Percentiles rank a stretch among this genome's conserved stretches.
phyloP scores from a whole-genome alignment of 2,329 filamentous ascomycete species.

The Colletotrichum magnum region DNA sequence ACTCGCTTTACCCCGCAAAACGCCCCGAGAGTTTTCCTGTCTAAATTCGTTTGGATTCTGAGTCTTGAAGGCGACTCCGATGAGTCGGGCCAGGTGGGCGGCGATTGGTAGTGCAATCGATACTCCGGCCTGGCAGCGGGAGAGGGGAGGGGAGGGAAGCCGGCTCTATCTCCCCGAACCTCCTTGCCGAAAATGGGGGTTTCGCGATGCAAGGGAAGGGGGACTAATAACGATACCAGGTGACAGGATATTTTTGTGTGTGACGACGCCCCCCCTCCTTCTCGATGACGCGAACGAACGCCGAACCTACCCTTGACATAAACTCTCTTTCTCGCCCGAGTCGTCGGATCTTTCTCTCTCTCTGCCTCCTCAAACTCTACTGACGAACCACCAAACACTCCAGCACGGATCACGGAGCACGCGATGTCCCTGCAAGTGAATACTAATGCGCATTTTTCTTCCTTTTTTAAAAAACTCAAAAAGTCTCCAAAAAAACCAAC shows the following conservation, averaged over 20 bases:
- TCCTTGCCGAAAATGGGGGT: conserved; percentile 6
- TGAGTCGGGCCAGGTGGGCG: too few relatives aligned
- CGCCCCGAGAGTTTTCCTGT: too few relatives aligned
- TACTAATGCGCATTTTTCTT: too few relatives aligned
- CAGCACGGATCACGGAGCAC: neutral
- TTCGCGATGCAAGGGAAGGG: conserved; percentile 12
- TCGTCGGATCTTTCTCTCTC: conserved; percentile 12
- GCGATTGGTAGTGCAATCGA: neutral
- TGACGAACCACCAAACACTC: neutral
- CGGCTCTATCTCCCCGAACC: conserved; percentile 34
- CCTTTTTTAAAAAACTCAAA: conserved; percentile 25
- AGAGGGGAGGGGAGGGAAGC: neutral
- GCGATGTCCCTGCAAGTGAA: too few relatives aligned
- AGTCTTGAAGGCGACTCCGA: too few relatives aligned
- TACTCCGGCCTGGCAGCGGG: conserved; percentile 15
- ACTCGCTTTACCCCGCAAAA: too few relatives aligned
- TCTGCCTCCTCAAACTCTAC: neutral
- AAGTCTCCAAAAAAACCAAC: neutral
- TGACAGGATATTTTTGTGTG: neutral
- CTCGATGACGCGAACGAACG: conserved; percentile 7
- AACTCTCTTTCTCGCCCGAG: neutral
- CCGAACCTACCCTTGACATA: neutral
- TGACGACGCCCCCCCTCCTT: neutral
- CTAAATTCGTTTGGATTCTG: too few relatives aligned
- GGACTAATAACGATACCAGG: neutral